Evolutionary conservation across 768 basidiomycete species (phyloP), one percentile per base, ranked within the genome.

Genomic region (Lentinula boryana): DNA sequence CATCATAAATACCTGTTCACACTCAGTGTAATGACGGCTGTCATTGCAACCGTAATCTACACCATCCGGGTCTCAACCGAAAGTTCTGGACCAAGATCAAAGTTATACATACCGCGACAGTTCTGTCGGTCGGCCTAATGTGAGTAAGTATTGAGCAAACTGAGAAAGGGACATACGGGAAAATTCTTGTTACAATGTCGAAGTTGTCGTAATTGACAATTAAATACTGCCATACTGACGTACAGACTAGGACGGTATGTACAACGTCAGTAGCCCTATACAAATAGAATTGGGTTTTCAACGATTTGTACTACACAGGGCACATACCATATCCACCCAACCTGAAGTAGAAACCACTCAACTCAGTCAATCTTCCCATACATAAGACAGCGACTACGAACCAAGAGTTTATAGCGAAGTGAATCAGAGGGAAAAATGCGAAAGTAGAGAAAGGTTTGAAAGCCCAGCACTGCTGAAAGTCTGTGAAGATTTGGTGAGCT

Each of bases 401-500:
- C 63, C 21, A 64, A 40, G 21, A 62, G 1, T 41, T 64, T 64
- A 46, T 64, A 64, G 12, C 43, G 58, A 1, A 38, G 18, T 15
- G 61, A 21, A 35, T 64, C 63, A 8, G 44, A 21, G 15, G 63
- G 58, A 35, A 64, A 64, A 5, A 62, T 56, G 16, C 46, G 61
- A 48, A 64, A 64, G 38, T 64, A 64, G 10, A 64, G 54, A 35
- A 64, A 64, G 31, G 58, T 60, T 31, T 64, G 63, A 33, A 64
- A 64, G 5, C 63, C 61, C 13, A 64, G 31, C 33, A 64, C 59
- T 2, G 63, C 58, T 4, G 63, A 64, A 40, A 64, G 58, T 48
- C 63, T 64, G 54, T 2, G 18, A 56, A 56, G 8, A 23, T 5
- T 9, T 5, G 36, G 2, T 38, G 6, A 2, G 38, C 18, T 55